Evolutionary conservation across 1,139 yeast genomes (phyloP), one percentile per base, ranked within the genome.

Genomic region (Debaryomyces sp.): DNA sequence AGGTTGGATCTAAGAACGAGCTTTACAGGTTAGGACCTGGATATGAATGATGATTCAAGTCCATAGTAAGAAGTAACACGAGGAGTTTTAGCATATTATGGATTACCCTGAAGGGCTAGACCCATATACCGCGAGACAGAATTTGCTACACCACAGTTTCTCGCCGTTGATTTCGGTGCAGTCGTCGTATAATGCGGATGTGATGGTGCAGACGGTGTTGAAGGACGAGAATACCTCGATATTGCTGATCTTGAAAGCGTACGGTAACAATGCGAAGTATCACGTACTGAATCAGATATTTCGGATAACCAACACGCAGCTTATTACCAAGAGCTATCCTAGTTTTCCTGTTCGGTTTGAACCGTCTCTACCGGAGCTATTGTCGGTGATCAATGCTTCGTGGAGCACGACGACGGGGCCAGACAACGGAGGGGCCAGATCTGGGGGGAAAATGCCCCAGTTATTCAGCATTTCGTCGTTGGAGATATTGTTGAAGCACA

Each of bases 131-230:
- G 65, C 77, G 15, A 66, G 80, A 50, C 81, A 76, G 61, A 72
- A 72, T 52, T 60, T 76, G 35, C 68, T 76, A 47, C 78, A 74
- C 52, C 80, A 77, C 52, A 75, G 85, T 10, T 79, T 78, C 52
- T 77, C 85, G 24, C 92, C 92, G 13, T 68, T 77, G 40, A 71
- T 85, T 15, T 75, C 87, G 1, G 73, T 84, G 7, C 76, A 76
- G 23, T 71, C 85, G 5, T 77, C 89, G 0, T 72, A 62, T 35
- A 77, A 73, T 52, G 81, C 84, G 4, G 85, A 84, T 49, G 58
- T 64, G 13, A 57, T 79, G 10, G 70, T 83, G 29, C 75, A 70
- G 52, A 63, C 67, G 7, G 67, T 72, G 6, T 51, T 65, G 58
- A 67, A 45, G 53, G 53, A 43, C 41, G 58, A 57, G 7, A 73